Base-by-base conservation (phyloP, 1,284 basidiomycete genomes). In the Puccinia coronata region DNA sequence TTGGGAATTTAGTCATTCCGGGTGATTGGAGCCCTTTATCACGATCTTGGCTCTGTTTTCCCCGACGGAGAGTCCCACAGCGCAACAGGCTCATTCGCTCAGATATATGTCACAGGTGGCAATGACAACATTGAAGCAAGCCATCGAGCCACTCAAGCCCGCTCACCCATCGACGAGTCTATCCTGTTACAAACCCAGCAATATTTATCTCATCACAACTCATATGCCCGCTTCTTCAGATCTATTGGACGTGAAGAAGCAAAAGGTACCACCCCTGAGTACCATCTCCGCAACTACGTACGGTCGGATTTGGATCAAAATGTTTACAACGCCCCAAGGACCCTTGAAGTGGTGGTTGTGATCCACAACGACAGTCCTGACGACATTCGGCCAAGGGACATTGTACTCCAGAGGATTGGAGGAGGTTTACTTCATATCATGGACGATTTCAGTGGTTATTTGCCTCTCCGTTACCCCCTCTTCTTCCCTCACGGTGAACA, bases 401-500 rank as follows among this genome's bases (percentile, higher is more conserved):
- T 41, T 23, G 18, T 20, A 11, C 18, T 74, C 16, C 9, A 12
- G 20, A 16, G 4, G 11, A 36, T n/a, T 5, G 34, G 36, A n/a
- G 72, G 72, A 6, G 34, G 39, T 4, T 23, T 74, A 8, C 51
- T 34, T 14, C 51, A 47, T 12, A 61, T 74, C 51, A 41, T 31
- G 16, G 72, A 74, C 28, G 31, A 57, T 4, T 53, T 55, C 25
- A 23, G 25, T 36, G 72, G 72, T 18, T 74, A 74, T 36, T 43
- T 74, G 20, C 49, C 72, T 25, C 39, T 74, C 28, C 14, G 72
- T 8, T 74, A 61, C 31, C 72, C 55, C 5, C 39, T 59, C 23
- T 43, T 74, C 18, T 74, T 74, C 41, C 72, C 72, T 23, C 23
- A 74, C 43, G 72, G 72, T 39, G 51, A 55, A 36, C 72, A 74